Conservation (phyloP, 163 green algal species). For the Prototheca stagnorum region DNA sequence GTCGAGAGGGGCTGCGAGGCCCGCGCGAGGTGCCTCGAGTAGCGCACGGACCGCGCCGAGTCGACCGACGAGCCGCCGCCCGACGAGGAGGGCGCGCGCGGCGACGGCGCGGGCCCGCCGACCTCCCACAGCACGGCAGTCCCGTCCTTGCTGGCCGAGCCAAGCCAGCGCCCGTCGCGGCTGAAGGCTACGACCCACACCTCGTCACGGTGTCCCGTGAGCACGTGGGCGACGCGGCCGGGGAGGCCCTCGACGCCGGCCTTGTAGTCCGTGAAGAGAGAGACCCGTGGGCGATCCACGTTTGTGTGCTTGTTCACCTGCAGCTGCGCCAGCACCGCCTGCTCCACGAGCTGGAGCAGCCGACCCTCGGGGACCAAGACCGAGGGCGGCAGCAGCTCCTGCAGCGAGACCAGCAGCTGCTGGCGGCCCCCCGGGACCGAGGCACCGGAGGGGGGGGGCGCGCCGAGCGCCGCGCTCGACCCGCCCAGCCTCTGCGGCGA, state of each 20-base stretch:
- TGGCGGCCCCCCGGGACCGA: too few species aligned
- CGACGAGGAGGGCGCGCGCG: background rate
- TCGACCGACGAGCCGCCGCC: too few species aligned
- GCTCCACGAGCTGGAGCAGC: constrained; percentile 70
- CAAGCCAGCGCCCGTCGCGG: constrained; percentile 51
- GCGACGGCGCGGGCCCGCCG: too few species aligned
- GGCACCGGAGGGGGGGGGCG: background rate
- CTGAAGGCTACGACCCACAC: constrained; percentile 85
- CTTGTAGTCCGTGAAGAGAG: constrained; percentile 45
- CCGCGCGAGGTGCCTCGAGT: constrained; percentile 1
- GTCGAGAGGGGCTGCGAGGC: constrained; percentile 24
- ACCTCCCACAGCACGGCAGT: constrained; percentile 49
- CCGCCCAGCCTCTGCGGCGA: background rate
- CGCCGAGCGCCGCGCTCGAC: background rate
- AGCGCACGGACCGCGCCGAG: background rate
- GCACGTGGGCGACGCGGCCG: constrained; percentile 44
- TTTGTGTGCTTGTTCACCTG: constrained; percentile 54
- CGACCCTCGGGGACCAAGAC: constrained; percentile 57
- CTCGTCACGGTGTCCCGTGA: constrained; percentile 60
- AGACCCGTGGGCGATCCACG: constrained; percentile 11
- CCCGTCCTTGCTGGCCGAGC: constrained; percentile 58
- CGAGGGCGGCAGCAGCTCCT: constrained; percentile 36
- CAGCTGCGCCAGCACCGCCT: constrained; percentile 50
- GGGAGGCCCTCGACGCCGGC: constrained; percentile 18
- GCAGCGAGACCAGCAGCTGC: constrained; percentile 32